Evolutionary conservation across 1,284 basidiomycete species (phyloP).

Genomic region (Trametes versicolor): DNA sequence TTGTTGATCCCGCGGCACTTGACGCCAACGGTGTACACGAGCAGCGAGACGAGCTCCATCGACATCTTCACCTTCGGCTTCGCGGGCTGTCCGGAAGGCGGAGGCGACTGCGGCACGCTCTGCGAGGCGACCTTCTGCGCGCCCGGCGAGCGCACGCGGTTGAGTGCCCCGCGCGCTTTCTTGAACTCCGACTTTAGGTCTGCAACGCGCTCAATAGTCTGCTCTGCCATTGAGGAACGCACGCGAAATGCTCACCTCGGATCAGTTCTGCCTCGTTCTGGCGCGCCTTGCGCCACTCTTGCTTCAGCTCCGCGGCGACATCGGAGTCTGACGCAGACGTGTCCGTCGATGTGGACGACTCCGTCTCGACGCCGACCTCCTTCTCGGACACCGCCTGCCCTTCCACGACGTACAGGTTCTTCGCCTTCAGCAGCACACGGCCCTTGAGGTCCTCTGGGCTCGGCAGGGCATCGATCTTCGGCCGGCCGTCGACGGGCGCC

Average conservation of each 20-base stretch:
- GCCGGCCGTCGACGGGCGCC: slow-evolving; percentile 62
- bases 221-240: neutral
- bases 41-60: slow-evolving; percentile 73
- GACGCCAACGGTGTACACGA: slow-evolving; percentile 97
- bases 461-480: slow-evolving; percentile 69
- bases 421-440: slow-evolving; percentile 87
- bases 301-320: slow-evolving; percentile 42
- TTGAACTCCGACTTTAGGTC: slow-evolving; percentile 49
- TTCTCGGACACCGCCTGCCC: slow-evolving; percentile 53
- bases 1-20: slow-evolving; percentile 95
- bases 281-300: slow-evolving; percentile 46
- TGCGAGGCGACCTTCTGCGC: slow-evolving; percentile 19
- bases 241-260: slow-evolving; percentile 35
- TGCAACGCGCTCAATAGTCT: slow-evolving; percentile 9
- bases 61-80: slow-evolving; percentile 79
- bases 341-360: slow-evolving; percentile 57
- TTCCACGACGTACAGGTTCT: slow-evolving; percentile 63
- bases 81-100: slow-evolving; percentile 28
- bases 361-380: slow-evolving; percentile 51
- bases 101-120: slow-evolving; percentile 24
- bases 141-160: slow-evolving; percentile 46
- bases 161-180: slow-evolving; percentile 50
- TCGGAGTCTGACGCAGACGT: slow-evolving; percentile 56
- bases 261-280: slow-evolving; percentile 43
- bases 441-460: slow-evolving; percentile 90